These are phyloP conservation scores for Phytophthora lateralis DNA, from an alignment of 352 stramenopile species.

Conservation along the genomic window DNA sequence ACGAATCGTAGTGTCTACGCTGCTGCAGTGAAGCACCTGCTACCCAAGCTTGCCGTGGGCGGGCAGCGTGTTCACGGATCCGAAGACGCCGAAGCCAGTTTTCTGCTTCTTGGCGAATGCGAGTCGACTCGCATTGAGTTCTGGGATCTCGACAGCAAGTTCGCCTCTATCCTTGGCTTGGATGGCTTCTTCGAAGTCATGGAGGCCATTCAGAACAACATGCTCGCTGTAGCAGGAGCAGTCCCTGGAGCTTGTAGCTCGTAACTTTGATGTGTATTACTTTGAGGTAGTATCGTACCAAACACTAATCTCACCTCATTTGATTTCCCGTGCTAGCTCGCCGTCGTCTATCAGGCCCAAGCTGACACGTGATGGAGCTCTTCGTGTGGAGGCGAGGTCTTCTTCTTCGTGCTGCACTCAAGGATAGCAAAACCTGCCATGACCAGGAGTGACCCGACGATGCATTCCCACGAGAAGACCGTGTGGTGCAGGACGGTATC, in stretches of 20 bases:
- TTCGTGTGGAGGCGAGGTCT: neutral
- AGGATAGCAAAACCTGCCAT: constrained; percentile 60
- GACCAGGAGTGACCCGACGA: constrained; percentile 52
- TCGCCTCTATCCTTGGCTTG: constrained; percentile 31
- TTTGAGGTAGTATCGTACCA: constrained; percentile 11
- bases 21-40: constrained; percentile 29
- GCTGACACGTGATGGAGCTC: constrained; percentile 14
- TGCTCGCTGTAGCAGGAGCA: constrained; percentile 12
- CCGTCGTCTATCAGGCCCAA: constrained; percentile 14
- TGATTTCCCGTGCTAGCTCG: constrained; percentile 1
- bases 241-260: neutral
- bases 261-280: constrained; percentile 24
- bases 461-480: constrained; percentile 52
- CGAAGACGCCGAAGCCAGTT: neutral
- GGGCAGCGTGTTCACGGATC: constrained; percentile 13
- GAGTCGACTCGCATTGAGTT: constrained; percentile 34
- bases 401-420: constrained; percentile 35
- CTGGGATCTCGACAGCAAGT: constrained; percentile 34
- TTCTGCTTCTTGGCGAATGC: constrained; percentile 29
- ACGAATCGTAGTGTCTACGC: constrained; percentile 36
- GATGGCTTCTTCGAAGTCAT: constrained; percentile 44
- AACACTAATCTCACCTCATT: constrained; percentile 15
- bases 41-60: constrained; percentile 29
- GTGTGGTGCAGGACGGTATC: constrained; percentile 54
- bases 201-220: constrained; percentile 40